Evolutionary conservation across 495 filamentous ascomycete species (phyloP).

Genomic region (Hyaloscypha hepaticicola): DNA sequence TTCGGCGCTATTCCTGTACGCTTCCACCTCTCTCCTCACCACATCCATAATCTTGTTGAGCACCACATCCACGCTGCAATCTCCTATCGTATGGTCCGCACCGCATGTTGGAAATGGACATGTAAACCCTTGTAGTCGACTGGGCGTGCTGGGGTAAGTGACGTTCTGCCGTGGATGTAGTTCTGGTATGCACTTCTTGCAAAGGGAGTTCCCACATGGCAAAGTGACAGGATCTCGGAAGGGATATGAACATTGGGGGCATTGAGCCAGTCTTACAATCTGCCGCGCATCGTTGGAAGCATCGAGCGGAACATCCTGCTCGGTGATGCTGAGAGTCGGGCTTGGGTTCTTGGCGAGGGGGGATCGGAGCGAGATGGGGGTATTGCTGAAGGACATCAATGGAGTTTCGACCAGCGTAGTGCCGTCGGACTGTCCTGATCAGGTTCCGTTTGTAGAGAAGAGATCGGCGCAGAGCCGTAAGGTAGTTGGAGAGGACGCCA

Average conservation of each 20-base stretch:
- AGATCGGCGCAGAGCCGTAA: conserved; percentile 4
- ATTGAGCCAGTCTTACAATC: conserved; percentile 72
- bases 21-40: conserved; percentile 47
- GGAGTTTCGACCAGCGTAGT: conserved; percentile 19
- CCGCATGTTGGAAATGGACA: conserved; percentile 70
- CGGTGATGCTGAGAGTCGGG: conserved; percentile 22
- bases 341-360: conserved; percentile 9
- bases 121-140: conserved; percentile 62
- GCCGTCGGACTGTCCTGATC: conserved; percentile 22
- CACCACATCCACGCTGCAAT: conserved; percentile 75
- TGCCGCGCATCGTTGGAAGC: conserved; percentile 51
- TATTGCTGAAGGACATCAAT: conserved; percentile 28
- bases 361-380: conserved; percentile 7
- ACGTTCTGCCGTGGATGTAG: conserved; percentile 61
- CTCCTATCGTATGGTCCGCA: conserved; percentile 69
- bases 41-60: conserved; percentile 62
- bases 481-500: conserved; percentile 8
- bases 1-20: conserved; percentile 33
- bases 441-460: background rate
- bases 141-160: conserved; percentile 66
- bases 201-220: conserved; percentile 80
- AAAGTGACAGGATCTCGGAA: conserved; percentile 69
- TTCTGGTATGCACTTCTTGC: conserved; percentile 70
- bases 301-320: conserved; percentile 34
- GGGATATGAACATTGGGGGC: conserved; percentile 68